These are phyloP conservation scores for Colletotrichum shisoi DNA, from an alignment of 2,329 filamentous ascomycete genomes.

Conservation along the genomic window DNA sequence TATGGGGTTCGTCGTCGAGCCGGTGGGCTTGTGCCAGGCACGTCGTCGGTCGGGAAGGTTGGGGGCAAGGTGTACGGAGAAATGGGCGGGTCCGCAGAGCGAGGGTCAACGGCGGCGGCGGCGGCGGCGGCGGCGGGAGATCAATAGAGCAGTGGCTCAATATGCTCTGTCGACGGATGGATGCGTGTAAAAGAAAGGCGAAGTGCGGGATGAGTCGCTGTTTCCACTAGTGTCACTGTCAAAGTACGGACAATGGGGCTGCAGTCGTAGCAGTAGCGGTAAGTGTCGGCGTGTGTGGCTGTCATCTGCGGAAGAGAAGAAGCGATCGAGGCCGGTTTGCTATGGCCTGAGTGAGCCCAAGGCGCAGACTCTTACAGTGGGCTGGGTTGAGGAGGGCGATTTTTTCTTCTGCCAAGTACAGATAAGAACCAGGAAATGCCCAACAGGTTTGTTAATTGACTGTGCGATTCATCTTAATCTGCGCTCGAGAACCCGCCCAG, in stretches of 20 bases:
- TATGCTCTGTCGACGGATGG: slow-evolving; percentile 10
- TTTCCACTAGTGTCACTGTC: slow-evolving; percentile 15
- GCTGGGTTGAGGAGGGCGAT: neutral
- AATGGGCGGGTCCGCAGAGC: slow-evolving; percentile 5
- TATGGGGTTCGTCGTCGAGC: neutral
- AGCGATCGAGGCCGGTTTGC: neutral
- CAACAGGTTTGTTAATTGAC: neutral
- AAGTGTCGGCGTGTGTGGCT: slow-evolving; percentile 11
- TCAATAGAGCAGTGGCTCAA: slow-evolving; percentile 13
- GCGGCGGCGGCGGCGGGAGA: neutral
- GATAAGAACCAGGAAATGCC: slow-evolving; percentile 1
- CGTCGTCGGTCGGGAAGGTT: neutral
- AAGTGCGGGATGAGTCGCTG: slow-evolving; percentile 1
- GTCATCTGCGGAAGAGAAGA: neutral
- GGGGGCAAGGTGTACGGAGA: neutral
- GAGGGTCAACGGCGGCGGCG: slow-evolving; percentile 13
- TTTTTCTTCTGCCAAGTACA: neutral
- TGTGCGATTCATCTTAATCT: slow-evolving; percentile 23
- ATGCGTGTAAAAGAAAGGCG: slow-evolving; percentile 22
- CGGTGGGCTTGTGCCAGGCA: neutral
- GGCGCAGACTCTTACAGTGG: neutral
- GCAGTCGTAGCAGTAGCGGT: slow-evolving; percentile 1
- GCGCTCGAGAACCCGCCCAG: slow-evolving; percentile 10
- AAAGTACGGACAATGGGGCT: slow-evolving; percentile 1
- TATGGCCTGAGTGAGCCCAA: neutral